Evolutionary conservation across 2,329 filamentous ascomycete species (phyloP).

Genomic region (Mariannaea elegans): DNA sequence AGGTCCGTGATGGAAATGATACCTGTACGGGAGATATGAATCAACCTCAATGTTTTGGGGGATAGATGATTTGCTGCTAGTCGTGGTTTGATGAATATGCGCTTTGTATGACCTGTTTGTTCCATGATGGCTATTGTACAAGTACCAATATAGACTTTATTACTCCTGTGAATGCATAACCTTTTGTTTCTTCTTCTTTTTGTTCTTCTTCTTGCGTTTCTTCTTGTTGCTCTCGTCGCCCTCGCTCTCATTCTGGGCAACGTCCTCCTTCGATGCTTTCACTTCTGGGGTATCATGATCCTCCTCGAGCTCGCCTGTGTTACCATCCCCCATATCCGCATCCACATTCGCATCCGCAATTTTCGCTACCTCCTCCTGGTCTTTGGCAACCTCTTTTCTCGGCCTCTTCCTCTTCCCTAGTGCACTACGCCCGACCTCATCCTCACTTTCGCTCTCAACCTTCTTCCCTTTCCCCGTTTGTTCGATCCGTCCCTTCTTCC

Average conservation of each 20-base stretch:
- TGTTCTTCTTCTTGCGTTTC: constrained; percentile 38
- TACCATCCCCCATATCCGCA: constrained; percentile 28
- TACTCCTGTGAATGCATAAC: constrained; percentile 1
- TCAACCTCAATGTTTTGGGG: constrained; percentile 4
- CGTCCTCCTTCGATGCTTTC: background rate
- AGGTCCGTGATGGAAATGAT: background rate
- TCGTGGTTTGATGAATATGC: no score
- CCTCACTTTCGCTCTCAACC: constrained; percentile 47
- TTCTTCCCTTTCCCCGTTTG: constrained; percentile 8
- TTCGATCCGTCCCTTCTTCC: constrained; percentile 40
- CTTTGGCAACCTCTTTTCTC: constrained; percentile 20
- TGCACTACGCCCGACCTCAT: constrained; percentile 49
- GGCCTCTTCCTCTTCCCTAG: constrained; percentile 50
- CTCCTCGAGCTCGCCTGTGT: constrained; percentile 27
- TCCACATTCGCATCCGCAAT: constrained; percentile 11
- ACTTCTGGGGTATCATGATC: background rate
- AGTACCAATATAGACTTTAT: background rate
- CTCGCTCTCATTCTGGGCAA: background rate
- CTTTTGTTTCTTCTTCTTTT: constrained; percentile 42
- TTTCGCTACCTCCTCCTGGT: background rate
- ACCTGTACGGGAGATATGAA: background rate
- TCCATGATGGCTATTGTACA: no score
- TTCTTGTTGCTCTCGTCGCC: constrained; percentile 18
- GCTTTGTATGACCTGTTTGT: no score
- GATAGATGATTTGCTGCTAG: background rate